phyloP scores from a whole-genome alignment of 805 yeast species.

The Kuraishia molischiana region DNA sequence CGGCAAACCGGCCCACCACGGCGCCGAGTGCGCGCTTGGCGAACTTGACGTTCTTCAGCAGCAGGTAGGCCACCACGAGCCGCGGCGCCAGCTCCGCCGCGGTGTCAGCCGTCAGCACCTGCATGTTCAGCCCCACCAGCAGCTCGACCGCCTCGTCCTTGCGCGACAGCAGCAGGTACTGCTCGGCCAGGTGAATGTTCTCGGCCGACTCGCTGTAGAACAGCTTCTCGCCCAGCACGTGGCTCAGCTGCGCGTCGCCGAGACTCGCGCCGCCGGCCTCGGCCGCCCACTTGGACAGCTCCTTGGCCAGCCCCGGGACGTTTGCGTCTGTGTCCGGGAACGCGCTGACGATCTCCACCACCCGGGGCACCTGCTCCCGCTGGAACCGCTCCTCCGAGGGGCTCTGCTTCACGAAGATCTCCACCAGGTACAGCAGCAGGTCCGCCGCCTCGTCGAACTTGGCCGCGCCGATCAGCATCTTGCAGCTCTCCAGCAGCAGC shows the following conservation, averaged over 20 bases:
- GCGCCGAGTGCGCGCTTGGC: constrained; percentile 25
- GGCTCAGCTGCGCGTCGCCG: constrained; percentile 74
- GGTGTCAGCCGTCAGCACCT: constrained; percentile 18
- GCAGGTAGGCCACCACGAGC: constrained; percentile 66
- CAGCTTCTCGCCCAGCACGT: constrained; percentile 61
- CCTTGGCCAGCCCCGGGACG: constrained; percentile 56
- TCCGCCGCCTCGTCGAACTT: constrained; percentile 82
- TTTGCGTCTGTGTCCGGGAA: constrained; percentile 48
- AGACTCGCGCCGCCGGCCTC: constrained; percentile 36
- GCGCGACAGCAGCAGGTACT: constrained; percentile 13
- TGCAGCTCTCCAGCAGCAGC: constrained; percentile 61
- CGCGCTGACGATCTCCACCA: constrained; percentile 29
- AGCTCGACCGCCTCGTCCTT: constrained; percentile 11
- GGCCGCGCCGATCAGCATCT: constrained; percentile 53
- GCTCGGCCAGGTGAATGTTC: constrained; percentile 16
- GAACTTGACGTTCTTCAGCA: constrained; percentile 55
- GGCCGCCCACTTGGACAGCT: constrained; percentile 57
- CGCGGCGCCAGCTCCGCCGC: constrained; percentile 27
- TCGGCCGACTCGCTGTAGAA: constrained; percentile 21
- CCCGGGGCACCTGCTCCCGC: constrained; percentile 18
- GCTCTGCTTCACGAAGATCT: constrained; percentile 42
- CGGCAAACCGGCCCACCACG: constrained; percentile 1
- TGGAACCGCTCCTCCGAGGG: constrained; percentile 11
- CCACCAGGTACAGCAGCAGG: constrained; percentile 60
- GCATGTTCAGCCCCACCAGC: constrained; percentile 24